Evolutionary conservation across 2,329 filamentous ascomycete genomes (phyloP).

Genomic region (Tolypocladium pustulatum): DNA sequence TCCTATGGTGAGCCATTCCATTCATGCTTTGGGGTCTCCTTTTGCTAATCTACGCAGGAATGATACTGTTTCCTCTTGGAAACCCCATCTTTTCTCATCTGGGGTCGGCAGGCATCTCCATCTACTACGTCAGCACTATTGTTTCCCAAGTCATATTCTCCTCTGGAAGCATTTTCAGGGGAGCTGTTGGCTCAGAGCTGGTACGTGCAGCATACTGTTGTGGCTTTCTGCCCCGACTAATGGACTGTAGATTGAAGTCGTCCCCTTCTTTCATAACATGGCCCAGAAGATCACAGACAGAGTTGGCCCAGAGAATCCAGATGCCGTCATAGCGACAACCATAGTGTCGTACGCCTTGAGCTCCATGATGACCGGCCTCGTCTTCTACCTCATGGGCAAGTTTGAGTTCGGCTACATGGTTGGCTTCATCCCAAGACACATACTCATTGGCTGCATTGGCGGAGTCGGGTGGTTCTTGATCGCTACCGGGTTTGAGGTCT

Average conservation of each 20-base stretch:
- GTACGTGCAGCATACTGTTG: slow-evolving; percentile 28
- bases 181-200: slow-evolving; percentile 90
- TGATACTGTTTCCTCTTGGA: slow-evolving; percentile 91
- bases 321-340: slow-evolving; percentile 86
- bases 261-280: slow-evolving; percentile 99
- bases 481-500: slow-evolving; percentile 86
- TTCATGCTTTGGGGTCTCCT: background rate
- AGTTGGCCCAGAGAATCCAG: slow-evolving; percentile 70
- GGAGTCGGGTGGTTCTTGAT: slow-evolving; percentile 94
- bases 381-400: slow-evolving; percentile 84
- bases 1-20: slow-evolving; percentile 59
- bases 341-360: slow-evolving; percentile 86
- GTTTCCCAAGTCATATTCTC: slow-evolving; percentile 88
- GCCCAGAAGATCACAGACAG: slow-evolving; percentile 72
- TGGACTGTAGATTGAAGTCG: slow-evolving; percentile 68
- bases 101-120: slow-evolving; percentile 89
- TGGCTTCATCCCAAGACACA: slow-evolving; percentile 93
- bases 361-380: slow-evolving; percentile 78
- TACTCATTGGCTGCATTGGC: slow-evolving; percentile 92
- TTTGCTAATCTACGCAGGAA: slow-evolving; percentile 37
- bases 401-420: slow-evolving; percentile 87
- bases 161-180: slow-evolving; percentile 75
- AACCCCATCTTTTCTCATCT: slow-evolving; percentile 76
- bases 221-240: too few species aligned
- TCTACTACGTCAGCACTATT: slow-evolving; percentile 98